Evolutionary conservation across 495 filamentous ascomycete species (phyloP).

Genomic region (Cetradonia linearis): DNA sequence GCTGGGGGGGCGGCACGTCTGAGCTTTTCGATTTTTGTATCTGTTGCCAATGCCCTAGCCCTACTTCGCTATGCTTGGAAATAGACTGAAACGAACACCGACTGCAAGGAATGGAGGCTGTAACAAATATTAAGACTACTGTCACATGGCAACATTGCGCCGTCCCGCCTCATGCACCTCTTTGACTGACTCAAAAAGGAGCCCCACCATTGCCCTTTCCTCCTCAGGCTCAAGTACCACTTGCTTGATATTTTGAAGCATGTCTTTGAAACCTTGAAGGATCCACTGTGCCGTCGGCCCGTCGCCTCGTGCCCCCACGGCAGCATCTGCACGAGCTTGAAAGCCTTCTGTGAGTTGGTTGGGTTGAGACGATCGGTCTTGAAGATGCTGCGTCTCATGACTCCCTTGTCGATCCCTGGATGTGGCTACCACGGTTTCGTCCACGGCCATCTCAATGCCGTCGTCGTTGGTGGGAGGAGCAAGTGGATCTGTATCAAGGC

Average conservation of each 20-base stretch:
- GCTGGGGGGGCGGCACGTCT: no score
- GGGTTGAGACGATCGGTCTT: background rate
- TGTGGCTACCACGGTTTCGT: background rate
- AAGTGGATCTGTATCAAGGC: background rate
- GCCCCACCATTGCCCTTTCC: slow-evolving; percentile 21
- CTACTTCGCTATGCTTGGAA: slow-evolving; percentile 3
- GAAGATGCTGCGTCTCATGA: no score
- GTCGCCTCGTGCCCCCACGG: background rate
- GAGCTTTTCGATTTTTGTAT: no score
- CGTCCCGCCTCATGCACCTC: slow-evolving; percentile 23
- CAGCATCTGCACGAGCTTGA: background rate
- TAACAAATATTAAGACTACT: background rate
- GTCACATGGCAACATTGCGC: slow-evolving; percentile 4
- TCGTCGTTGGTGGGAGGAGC: background rate
- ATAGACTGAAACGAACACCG: slow-evolving; percentile 2
- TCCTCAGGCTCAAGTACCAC: slow-evolving; percentile 22
- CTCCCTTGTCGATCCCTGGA: background rate
- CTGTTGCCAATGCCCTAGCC: slow-evolving; percentile 9
- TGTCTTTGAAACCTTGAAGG: slow-evolving; percentile 19
- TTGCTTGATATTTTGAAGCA: slow-evolving; percentile 18
- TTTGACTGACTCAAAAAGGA: slow-evolving; percentile 23
- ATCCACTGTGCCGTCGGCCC: slow-evolving; percentile 11
- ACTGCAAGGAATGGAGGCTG: slow-evolving; percentile 9
- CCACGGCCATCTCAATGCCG: background rate
- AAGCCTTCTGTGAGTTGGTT: background rate